phyloP scores from a whole-genome alignment of 2,329 filamentous ascomycete genomes.

The Aspergillus alliaceus region DNA sequence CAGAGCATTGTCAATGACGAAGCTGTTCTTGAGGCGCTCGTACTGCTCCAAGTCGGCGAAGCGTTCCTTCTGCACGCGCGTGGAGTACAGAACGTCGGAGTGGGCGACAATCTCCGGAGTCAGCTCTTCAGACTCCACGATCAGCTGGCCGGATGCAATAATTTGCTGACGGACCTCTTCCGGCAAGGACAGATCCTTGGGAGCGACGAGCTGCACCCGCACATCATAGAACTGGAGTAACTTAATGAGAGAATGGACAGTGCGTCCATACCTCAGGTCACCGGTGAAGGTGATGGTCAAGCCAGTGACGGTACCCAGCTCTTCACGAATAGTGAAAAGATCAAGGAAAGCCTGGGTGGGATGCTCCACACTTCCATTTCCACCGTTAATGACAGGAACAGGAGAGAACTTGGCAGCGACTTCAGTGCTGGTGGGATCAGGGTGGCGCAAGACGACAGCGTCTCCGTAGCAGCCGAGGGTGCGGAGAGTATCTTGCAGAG shows the following conservation, averaged over 20 bases:
- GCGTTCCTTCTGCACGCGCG: slow-evolving; percentile 92
- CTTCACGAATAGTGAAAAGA: slow-evolving; percentile 96
- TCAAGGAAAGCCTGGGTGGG: slow-evolving; percentile 97
- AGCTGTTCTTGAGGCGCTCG: slow-evolving; percentile 82
- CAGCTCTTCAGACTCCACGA: slow-evolving; percentile 72
- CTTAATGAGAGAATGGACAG: slow-evolving; percentile 93
- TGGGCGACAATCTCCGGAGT: slow-evolving; percentile 82
- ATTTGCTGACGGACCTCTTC: slow-evolving; percentile 71
- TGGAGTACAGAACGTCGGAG: slow-evolving; percentile 95
- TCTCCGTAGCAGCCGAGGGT: slow-evolving; percentile 94
- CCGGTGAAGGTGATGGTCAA: slow-evolving; percentile 95
- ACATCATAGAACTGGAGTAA: slow-evolving; percentile 95
- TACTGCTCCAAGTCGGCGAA: slow-evolving; percentile 81
- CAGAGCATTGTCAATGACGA: slow-evolving; percentile 86
- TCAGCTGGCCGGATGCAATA: slow-evolving; percentile 71
- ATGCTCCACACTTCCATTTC: slow-evolving; percentile 93
- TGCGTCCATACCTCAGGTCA: slow-evolving; percentile 88
- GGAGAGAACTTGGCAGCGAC: slow-evolving; percentile 82
- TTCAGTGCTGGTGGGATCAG: slow-evolving; percentile 75
- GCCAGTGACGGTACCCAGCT: slow-evolving; percentile 91
- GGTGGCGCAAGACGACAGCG: slow-evolving; percentile 93
- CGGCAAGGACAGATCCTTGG: slow-evolving; percentile 75
- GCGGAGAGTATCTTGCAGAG: slow-evolving; percentile 86
- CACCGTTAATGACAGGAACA: slow-evolving; percentile 94
- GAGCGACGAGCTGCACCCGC: slow-evolving; percentile 85